These are phyloP conservation scores for Bipolaris oryzae DNA, from an alignment of 2,329 filamentous ascomycete species.

Conservation along the genomic window DNA sequence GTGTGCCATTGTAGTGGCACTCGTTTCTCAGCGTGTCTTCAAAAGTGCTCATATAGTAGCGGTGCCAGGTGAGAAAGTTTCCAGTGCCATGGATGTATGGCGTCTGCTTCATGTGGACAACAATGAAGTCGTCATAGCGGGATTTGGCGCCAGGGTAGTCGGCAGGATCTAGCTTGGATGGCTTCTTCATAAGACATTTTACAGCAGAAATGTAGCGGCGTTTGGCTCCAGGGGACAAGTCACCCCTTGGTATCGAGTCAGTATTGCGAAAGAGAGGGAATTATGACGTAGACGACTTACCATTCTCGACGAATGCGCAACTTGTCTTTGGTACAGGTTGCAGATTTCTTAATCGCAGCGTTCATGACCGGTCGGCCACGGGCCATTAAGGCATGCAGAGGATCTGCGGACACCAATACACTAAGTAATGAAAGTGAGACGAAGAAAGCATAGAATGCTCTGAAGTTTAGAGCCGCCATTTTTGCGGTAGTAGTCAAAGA, in stretches of 20 bases:
- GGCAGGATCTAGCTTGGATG: conserved; percentile 29
- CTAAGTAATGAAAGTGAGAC: conserved; percentile 26
- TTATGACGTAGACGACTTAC: conserved; percentile 14
- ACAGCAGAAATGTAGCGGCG: conserved; percentile 48
- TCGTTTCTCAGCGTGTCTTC: conserved; percentile 51
- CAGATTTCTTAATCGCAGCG: conserved; percentile 35
- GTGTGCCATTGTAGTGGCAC: conserved; percentile 53
- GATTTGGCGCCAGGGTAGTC: conserved; percentile 41
- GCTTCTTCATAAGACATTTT: conserved; percentile 36
- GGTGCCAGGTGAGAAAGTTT: conserved; percentile 51
- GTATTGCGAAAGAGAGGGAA: neutral
- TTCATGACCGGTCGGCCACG: conserved; percentile 37
- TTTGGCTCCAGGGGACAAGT: conserved; percentile 36
- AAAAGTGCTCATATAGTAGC: conserved; percentile 51
- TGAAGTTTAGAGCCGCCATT: conserved; percentile 28
- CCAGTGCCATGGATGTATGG: conserved; percentile 43
- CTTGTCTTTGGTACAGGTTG: conserved; percentile 41
- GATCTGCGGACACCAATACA: conserved; percentile 32
- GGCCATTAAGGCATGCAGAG: conserved; percentile 33
- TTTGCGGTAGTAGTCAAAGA: neutral
- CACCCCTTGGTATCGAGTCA: conserved; percentile 28
- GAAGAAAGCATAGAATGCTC: conserved; percentile 31
- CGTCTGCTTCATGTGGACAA: conserved; percentile 46
- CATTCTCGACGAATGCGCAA: conserved; percentile 40
- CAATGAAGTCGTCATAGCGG: conserved; percentile 48